Conservation (phyloP, 202 grass and related monocot genomes). For the Schoenoplectus tabernaemontani region DNA sequence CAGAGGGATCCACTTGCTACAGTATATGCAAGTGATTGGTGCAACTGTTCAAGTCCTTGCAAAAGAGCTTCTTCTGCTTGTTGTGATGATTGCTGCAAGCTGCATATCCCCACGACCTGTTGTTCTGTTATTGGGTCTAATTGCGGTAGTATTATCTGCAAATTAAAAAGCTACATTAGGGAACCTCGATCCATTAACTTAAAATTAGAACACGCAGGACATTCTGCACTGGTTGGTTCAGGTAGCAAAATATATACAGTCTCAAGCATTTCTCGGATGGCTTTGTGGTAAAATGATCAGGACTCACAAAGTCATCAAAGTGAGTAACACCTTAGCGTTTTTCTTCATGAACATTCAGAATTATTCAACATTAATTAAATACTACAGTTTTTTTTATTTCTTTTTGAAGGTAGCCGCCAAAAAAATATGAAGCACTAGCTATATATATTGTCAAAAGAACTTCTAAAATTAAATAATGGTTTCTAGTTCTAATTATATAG, state of each 20-base stretch:
- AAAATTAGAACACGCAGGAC: no score
- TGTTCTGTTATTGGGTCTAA: conserved; percentile 86
- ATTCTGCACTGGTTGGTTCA: not conserved
- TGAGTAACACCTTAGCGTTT: conserved; percentile 1
- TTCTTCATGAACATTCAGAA: not conserved
- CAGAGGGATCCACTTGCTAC: conserved; percentile 42
- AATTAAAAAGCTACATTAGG: not conserved
- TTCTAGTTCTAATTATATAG: not conserved
- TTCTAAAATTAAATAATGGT: not conserved
- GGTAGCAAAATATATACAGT: no score
- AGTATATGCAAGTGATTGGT: conserved; percentile 51
- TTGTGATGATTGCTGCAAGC: conserved; percentile 69
- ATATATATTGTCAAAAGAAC: not conserved
- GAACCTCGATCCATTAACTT: not conserved
- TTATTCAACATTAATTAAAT: not conserved
- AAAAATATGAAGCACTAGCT: not conserved
- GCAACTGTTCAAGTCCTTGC: conserved; percentile 77
- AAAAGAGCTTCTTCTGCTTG: conserved; percentile 96
- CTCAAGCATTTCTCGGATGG: not conserved
- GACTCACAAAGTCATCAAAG: not conserved
- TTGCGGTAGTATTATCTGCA: conserved; percentile 57
- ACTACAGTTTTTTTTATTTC: no score
- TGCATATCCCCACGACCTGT: conserved; percentile 60
- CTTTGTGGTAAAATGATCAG: not conserved
- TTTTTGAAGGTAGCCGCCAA: not conserved